Evolutionary conservation across 2,329 filamentous ascomycete genomes (phyloP).

Genomic region (Dactylellina drechsleri): DNA sequence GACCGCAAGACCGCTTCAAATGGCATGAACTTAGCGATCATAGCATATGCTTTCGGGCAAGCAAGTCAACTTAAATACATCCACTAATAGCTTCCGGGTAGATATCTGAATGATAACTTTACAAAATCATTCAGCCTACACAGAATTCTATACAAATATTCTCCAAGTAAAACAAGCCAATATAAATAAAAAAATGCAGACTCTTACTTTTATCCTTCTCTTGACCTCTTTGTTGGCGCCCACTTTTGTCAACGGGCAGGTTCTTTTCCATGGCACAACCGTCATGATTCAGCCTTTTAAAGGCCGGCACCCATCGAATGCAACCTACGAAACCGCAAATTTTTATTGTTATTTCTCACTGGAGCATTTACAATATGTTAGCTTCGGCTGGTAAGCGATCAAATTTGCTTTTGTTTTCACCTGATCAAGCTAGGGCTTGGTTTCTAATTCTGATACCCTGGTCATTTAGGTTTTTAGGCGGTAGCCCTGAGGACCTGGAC

Average conservation of each 20-base stretch:
- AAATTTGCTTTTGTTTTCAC: too few species aligned
- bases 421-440: neutral
- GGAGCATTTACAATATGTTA: conserved; percentile 32
- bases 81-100: too few species aligned
- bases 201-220: conserved; percentile 5
- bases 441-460: neutral
- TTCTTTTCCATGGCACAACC: conserved; percentile 29
- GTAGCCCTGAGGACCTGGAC: conserved; percentile 18
- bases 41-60: too few species aligned
- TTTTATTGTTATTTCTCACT: conserved; percentile 34
- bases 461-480: conserved; percentile 24
- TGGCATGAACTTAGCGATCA: too few species aligned
- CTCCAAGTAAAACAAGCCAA: neutral
- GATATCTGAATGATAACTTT: too few species aligned
- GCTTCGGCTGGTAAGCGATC: conserved; percentile 28
- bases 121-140: too few species aligned
- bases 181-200: conserved; percentile 4
- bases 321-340: conserved; percentile 32
- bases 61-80: too few species aligned
- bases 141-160: too few species aligned
- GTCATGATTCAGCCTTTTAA: conserved; percentile 30
- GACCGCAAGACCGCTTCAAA: too few species aligned
- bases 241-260: conserved; percentile 4
- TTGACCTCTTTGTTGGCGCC: neutral
- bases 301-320: conserved; percentile 26